Base-by-base conservation (phyloP, 305 asterid genomes). In the Fraxinus platypoda region DNA sequence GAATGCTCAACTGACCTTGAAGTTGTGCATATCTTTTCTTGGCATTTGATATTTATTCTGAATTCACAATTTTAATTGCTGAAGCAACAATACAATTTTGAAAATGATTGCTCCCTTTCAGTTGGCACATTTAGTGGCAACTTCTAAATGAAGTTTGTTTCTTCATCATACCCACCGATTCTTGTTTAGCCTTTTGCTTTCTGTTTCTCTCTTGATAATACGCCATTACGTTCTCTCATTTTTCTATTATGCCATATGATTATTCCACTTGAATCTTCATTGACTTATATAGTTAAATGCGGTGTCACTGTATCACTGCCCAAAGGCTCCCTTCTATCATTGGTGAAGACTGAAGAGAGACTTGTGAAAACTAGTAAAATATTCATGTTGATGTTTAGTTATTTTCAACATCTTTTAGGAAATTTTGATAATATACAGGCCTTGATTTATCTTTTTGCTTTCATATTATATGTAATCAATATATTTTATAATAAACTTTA, bases 191-290 rank as follows among this genome's bases (percentile, higher is more conserved):
- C 21, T 68, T 25, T 66, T 66, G 35, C n/a, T 26, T 26, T 26
- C 37, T 54, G 64, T 54, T 52, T 52, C 64, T 54, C 25, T 54
- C 25, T 54, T 54, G 64, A 54, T 54, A 54, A n/a, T 4, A 28
- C 11, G 3, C 13, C 23, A 31, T 30, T 70, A 30, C 23, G 31
- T 9, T 31, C 12, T 30, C 41, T 28, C 41, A 70, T 13, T 70
- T 26, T 70, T 28, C 23, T 30, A 34, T 70, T 30, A 41, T 38
- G 9, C 76, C 68, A 66, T 68, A 64, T 79, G 30, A 68, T 71
- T n/a, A 8, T 79, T 79, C 30, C 74, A 68, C 74, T 25, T 5
- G 74, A 68, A 68, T 68, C 74, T 68, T 54, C 25, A n/a, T 54
- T 54, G 64, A n/a, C 11, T 54, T 54, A 1, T 54, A n/a, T 54